A percentile compares a stretch with the other conserved stretches of the same genome.
These are phyloP conservation scores for Phytophthora constricta DNA, from an alignment of 352 stramenopile genomes.

Conservation along the genomic window DNA sequence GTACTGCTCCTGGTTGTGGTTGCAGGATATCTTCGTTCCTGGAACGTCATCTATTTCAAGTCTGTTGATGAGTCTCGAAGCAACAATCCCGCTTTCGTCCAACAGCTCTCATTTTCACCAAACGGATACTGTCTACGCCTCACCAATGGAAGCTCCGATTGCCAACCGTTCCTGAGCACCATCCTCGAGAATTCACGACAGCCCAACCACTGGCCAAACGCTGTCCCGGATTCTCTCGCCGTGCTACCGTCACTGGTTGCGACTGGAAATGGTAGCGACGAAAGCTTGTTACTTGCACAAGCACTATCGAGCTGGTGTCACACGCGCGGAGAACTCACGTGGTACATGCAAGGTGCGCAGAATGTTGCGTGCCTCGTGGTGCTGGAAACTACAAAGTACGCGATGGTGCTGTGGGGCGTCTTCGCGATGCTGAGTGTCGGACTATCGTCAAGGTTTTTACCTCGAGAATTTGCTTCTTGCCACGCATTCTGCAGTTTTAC, in stretches of 20 bases:
- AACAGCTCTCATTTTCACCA: slow-evolving; percentile 51
- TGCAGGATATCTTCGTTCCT: slow-evolving; percentile 40
- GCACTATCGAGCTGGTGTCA: slow-evolving; percentile 59
- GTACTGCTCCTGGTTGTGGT: slow-evolving; percentile 37
- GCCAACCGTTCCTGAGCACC: slow-evolving; percentile 48
- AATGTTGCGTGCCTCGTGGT: slow-evolving; percentile 66
- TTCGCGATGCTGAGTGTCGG: slow-evolving; percentile 32
- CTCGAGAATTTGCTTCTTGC: slow-evolving; percentile 12
- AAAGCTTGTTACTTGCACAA: slow-evolving; percentile 29
- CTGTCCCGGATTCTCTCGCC: slow-evolving; percentile 7
- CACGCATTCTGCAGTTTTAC: slow-evolving; percentile 45
- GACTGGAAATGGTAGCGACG: slow-evolving; percentile 13
- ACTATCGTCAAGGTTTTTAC: slow-evolving; percentile 28
- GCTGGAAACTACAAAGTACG: slow-evolving; percentile 62
- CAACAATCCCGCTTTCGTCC: neutral
- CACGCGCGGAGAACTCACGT: slow-evolving; percentile 35
- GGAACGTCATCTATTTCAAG: slow-evolving; percentile 40
- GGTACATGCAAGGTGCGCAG: slow-evolving; percentile 57
- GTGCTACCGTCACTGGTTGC: slow-evolving; percentile 8
- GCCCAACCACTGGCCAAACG: slow-evolving; percentile 17
- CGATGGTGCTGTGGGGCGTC: slow-evolving; percentile 49
- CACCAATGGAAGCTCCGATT: slow-evolving; percentile 43
- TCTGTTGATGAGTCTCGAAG: neutral
- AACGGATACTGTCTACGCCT: slow-evolving; percentile 51
- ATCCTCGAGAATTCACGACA: slow-evolving; percentile 33